These are phyloP conservation scores for Harrya chromipes DNA, from an alignment of 768 basidiomycete species.

Conservation along the genomic window DNA sequence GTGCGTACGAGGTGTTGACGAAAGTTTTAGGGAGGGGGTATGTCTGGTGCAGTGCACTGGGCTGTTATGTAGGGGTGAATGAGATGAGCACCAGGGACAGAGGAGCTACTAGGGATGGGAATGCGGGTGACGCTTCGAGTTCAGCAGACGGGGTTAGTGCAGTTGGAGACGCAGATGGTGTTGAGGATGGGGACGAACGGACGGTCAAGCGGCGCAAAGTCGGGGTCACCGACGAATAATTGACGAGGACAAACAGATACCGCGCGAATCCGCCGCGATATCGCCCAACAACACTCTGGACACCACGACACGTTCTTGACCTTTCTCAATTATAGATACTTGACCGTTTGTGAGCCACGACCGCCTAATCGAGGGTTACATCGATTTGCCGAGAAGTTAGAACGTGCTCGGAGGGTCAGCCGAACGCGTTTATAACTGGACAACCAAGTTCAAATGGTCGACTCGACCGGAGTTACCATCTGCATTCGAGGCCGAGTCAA, in stretches of 20 bases:
- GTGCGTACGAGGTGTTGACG: constrained; percentile 64
- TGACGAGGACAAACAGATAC: neutral
- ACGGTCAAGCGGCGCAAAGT: constrained; percentile 15
- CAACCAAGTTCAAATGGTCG: too few relatives aligned
- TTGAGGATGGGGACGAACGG: constrained; percentile 10
- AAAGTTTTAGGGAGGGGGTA: constrained; percentile 63
- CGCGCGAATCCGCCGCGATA: too few relatives aligned
- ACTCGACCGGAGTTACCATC: too few relatives aligned
- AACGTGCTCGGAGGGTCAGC: too few relatives aligned
- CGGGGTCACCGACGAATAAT: constrained; percentile 4
- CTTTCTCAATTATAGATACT: too few relatives aligned
- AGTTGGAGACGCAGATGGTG: neutral
- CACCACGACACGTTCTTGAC: too few relatives aligned
- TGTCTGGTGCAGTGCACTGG: constrained; percentile 52
- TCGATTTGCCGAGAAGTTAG: too few relatives aligned
- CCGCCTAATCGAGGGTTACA: too few relatives aligned
- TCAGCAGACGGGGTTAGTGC: neutral
- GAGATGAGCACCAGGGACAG: neutral
- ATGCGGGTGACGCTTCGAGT: neutral
- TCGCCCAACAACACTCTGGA: too few relatives aligned
- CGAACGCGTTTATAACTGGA: too few relatives aligned
- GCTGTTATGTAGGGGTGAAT: constrained; percentile 38
- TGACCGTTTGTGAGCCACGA: too few relatives aligned
- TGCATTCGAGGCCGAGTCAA: too few relatives aligned
- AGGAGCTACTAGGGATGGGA: neutral